A percentile compares a stretch with the other conserved stretches of the same genome.
phyloP scores from a whole-genome alignment of 2,329 filamentous ascomycete species.

The Diaporthe nobilis region DNA sequence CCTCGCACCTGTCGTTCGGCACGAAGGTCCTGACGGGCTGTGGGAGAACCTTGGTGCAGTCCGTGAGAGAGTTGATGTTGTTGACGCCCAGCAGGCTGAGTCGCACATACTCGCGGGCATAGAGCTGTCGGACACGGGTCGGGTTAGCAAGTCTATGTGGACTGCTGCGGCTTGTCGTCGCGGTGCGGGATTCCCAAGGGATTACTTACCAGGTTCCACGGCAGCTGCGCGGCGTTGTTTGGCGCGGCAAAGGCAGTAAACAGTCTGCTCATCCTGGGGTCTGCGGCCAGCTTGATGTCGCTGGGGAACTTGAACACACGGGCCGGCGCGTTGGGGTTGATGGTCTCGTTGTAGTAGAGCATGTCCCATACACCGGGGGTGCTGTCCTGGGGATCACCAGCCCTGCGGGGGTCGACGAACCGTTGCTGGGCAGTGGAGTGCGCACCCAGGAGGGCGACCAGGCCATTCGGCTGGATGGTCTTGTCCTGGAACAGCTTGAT shows the following conservation, averaged over 20 bases:
- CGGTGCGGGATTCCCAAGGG: not conserved
- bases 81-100: constrained; percentile 60
- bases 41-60: constrained; percentile 57
- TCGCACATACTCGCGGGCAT: constrained; percentile 58
- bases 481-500: constrained; percentile 66
- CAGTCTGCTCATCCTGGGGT: constrained; percentile 28
- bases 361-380: constrained; percentile 68
- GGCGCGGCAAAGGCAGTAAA: constrained; percentile 32
- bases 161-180: not conserved
- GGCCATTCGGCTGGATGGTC: constrained; percentile 64
- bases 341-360: constrained; percentile 62
- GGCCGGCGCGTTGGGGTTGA: constrained; percentile 49
- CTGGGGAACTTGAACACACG: constrained; percentile 51
- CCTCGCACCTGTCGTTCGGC: constrained; percentile 41
- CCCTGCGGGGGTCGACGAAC: constrained; percentile 56
- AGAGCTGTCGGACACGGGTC: constrained; percentile 42
- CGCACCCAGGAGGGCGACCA: constrained; percentile 68
- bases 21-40: constrained; percentile 33
- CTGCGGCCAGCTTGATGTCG: constrained; percentile 32
- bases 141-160: not conserved
- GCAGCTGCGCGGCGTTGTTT: constrained; percentile 35
- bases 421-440: constrained; percentile 66
- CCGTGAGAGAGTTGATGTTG: constrained; percentile 60
- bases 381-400: constrained; percentile 63
- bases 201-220: constrained; percentile 29